Evolutionary conservation across 2,329 filamentous ascomycete species (phyloP).

Genomic region (Incumbomyces delicatus): DNA sequence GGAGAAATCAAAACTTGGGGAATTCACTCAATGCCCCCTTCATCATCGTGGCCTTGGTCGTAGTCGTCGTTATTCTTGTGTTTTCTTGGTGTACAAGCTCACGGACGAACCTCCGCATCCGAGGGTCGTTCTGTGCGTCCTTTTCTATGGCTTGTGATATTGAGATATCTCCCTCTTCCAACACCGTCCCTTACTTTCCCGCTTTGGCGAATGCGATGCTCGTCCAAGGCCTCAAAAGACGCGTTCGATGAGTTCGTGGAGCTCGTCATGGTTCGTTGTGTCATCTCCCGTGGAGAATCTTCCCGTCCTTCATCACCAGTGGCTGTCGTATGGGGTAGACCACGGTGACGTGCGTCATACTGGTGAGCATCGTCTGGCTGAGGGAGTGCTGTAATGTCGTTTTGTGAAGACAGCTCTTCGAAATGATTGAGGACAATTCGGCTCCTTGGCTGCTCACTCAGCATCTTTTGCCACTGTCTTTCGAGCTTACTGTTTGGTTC

Average conservation of each 20-base stretch:
- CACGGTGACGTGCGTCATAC: conserved; percentile 2
- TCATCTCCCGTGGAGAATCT: background rate
- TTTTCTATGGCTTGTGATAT: conserved; percentile 12
- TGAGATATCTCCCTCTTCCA: conserved; percentile 29
- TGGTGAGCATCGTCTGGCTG: conserved; percentile 12
- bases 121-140: background rate
- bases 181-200: conserved; percentile 22
- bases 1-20: too few relatives aligned
- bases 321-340: conserved; percentile 8
- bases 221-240: conserved; percentile 31
- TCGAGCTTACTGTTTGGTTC: conserved; percentile 37
- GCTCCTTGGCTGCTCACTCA: conserved; percentile 38
- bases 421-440: conserved; percentile 10
- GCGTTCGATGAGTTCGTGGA: conserved; percentile 39
- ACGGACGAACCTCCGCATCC: too few relatives aligned
- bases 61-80: too few relatives aligned
- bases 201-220: conserved; percentile 21
- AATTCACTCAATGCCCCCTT: too few relatives aligned
- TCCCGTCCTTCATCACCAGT: conserved; percentile 19
- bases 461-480: conserved; percentile 40
- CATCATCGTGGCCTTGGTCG: too few relatives aligned
- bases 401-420: conserved; percentile 9
- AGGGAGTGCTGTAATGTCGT: conserved; percentile 19
- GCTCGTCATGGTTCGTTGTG: conserved; percentile 31
- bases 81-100: too few relatives aligned